Evolutionary conservation across 75 land plant genomes (phyloP).

Genomic region (Adiantum capillusveneris): DNA sequence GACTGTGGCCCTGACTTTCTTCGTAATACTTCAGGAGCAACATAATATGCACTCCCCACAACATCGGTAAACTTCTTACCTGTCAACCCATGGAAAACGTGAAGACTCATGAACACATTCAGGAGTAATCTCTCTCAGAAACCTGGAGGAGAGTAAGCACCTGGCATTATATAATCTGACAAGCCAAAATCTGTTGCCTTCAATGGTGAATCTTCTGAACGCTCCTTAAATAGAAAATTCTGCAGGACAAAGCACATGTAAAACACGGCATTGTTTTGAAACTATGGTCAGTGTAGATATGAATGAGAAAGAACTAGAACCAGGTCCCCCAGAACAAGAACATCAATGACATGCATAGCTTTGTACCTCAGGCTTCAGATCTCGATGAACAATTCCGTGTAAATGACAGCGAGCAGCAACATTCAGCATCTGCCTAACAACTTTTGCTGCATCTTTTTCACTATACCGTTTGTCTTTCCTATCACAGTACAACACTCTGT

Average conservation of each 20-base stretch:
- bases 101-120: too few species aligned
- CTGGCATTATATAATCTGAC: conserved; percentile 39
- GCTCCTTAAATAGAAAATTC: conserved; percentile 94
- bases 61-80: conserved; percentile 24
- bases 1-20: conserved; percentile 31
- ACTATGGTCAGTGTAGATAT: too few species aligned
- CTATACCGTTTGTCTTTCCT: conserved; percentile 93
- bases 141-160: neutral
- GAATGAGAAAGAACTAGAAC: too few species aligned
- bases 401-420: conserved; percentile 96
- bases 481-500: conserved; percentile 12
- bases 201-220: conserved; percentile 68
- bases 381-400: conserved; percentile 93
- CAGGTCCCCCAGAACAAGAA: neutral
- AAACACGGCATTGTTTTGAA: too few species aligned
- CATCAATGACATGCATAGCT: neutral
- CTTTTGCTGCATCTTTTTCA: conserved; percentile 93
- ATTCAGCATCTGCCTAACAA: conserved; percentile 95
- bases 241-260: conserved; percentile 9
- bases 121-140: neutral
- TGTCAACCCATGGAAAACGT: too few species aligned
- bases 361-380: conserved; percentile 92
- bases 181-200: conserved; percentile 98
- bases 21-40: conserved; percentile 30
- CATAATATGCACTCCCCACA: conserved; percentile 33